Percentiles rank a stretch among this genome's conserved stretches.
Conservation (phyloP, 345 rosid species). For the Brassica carinata region DNA sequence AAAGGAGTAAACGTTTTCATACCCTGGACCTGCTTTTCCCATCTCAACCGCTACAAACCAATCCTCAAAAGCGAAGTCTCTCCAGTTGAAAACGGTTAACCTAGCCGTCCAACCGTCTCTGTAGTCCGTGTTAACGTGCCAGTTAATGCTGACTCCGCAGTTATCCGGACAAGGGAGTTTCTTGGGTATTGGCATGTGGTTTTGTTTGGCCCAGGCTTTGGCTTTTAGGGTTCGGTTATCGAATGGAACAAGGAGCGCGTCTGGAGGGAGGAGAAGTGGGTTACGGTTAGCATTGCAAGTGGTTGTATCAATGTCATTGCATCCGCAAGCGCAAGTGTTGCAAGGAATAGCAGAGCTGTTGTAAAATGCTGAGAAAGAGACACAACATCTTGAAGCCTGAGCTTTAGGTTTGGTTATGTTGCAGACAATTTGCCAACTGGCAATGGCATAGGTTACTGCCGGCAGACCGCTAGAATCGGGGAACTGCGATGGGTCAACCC, state of each 20-base stretch:
- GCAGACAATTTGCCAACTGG: slow-evolving; percentile 84
- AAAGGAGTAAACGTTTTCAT: slow-evolving; percentile 74
- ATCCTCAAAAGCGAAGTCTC: slow-evolving; percentile 51
- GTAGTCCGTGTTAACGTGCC: slow-evolving; percentile 81
- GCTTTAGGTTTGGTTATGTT: slow-evolving; percentile 72
- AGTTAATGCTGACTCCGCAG: slow-evolving; percentile 89
- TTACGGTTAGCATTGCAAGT: slow-evolving; percentile 55
- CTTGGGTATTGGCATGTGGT: slow-evolving; percentile 50
- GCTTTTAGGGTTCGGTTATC: slow-evolving; percentile 72
- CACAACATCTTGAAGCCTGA: slow-evolving; percentile 68
- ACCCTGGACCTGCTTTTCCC: slow-evolving; percentile 63
- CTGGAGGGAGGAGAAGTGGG: slow-evolving; percentile 73
- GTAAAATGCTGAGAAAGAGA: slow-evolving; percentile 89
- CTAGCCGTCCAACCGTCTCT: slow-evolving; percentile 82
- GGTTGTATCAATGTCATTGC: slow-evolving; percentile 45
- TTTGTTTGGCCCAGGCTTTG: slow-evolving; percentile 72
- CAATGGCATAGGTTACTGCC: slow-evolving; percentile 49
- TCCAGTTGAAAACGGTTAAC: slow-evolving; percentile 87
- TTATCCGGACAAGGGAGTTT: slow-evolving; percentile 88
- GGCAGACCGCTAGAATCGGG: slow-evolving; percentile 73
- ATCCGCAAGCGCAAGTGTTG: slow-evolving; percentile 54
- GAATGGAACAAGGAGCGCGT: slow-evolving; percentile 77
- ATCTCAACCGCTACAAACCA: slow-evolving; percentile 74
- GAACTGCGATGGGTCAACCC: slow-evolving; percentile 71
- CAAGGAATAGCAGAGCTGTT: slow-evolving; percentile 70